These are phyloP conservation scores for Cladosporium sp. DNA, from an alignment of 2,329 filamentous ascomycete genomes.

Conservation along the genomic window DNA sequence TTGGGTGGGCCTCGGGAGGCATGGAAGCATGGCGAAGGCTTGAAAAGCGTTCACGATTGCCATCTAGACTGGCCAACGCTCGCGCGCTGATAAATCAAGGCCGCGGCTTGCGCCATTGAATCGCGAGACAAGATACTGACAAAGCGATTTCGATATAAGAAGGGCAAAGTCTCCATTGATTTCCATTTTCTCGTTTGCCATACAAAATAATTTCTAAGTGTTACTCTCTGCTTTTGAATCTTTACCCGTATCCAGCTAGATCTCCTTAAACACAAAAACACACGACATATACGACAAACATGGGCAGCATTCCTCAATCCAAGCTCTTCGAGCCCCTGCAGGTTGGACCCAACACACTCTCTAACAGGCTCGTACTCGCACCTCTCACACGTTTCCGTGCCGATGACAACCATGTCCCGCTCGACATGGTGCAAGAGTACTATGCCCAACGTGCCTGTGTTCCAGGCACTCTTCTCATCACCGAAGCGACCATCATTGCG, in stretches of 20 bases:
- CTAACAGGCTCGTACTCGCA: conserved; percentile 51
- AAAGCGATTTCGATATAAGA: background rate
- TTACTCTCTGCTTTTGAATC: background rate
- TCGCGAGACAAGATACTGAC: background rate
- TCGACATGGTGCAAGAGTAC: conserved; percentile 30
- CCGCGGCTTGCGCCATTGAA: background rate
- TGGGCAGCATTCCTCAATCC: conserved; percentile 9
- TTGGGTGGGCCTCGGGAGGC: background rate
- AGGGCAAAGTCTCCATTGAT: background rate
- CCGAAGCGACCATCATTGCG: conserved; percentile 34
- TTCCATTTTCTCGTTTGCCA: background rate
- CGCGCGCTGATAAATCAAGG: conserved; percentile 10
- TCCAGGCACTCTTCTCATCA: conserved; percentile 32
- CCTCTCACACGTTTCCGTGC: conserved; percentile 52
- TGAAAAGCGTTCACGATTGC: background rate
- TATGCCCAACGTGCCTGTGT: conserved; percentile 29
- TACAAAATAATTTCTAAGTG: background rate
- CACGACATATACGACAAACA: background rate
- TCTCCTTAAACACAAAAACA: background rate
- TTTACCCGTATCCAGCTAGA: background rate
- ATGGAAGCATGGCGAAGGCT: conserved; percentile 8
- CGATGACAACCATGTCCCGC: conserved; percentile 36
- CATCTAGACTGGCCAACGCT: conserved; percentile 1
- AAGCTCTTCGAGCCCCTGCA: conserved; percentile 39
- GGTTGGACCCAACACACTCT: conserved; percentile 40